Conservation (phyloP, 139 green algal genomes). For the Spirogloea muscicola region DNA sequence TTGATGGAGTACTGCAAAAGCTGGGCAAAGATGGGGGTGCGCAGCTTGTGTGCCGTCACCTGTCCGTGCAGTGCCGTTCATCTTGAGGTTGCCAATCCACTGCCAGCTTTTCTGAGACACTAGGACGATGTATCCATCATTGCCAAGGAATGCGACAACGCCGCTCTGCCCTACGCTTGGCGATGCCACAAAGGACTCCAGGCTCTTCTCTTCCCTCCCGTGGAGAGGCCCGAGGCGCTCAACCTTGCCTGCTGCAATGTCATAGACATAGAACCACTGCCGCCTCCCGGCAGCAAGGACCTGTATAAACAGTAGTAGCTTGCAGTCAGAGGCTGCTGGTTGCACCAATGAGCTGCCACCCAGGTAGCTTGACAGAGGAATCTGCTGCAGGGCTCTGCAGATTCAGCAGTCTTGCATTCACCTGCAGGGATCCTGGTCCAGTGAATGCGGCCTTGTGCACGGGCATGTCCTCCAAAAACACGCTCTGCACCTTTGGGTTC, state of each 20-base stretch:
- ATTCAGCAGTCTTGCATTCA: no score
- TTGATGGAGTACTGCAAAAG: no score
- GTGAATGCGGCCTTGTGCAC: constrained; percentile 77
- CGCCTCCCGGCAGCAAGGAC: constrained; percentile 70
- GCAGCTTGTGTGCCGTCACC: no score
- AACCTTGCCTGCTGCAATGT: constrained; percentile 58
- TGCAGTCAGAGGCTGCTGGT: no score
- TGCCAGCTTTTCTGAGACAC: constrained; percentile 69
- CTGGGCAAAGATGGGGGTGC: no score
- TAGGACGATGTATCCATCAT: constrained; percentile 65
- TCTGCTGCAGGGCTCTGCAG: no score
- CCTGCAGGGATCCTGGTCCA: constrained; percentile 43
- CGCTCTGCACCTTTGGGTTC: constrained; percentile 75
- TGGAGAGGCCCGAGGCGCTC: constrained; percentile 26
- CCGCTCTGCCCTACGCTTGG: constrained; percentile 13
- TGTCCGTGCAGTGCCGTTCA: constrained; percentile 73
- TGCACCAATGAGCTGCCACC: no score
- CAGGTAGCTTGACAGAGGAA: no score
- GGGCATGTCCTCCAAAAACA: constrained; percentile 83
- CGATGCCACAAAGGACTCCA: constrained; percentile 61
- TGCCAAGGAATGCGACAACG: constrained; percentile 74
- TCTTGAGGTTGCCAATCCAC: constrained; percentile 72
- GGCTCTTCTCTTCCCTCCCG: constrained; percentile 26
- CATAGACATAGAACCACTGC: constrained; percentile 80
- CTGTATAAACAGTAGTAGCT: no score